Evolutionary conservation across 495 filamentous ascomycete species (phyloP).

Genomic region (Hamigera avellanea): DNA sequence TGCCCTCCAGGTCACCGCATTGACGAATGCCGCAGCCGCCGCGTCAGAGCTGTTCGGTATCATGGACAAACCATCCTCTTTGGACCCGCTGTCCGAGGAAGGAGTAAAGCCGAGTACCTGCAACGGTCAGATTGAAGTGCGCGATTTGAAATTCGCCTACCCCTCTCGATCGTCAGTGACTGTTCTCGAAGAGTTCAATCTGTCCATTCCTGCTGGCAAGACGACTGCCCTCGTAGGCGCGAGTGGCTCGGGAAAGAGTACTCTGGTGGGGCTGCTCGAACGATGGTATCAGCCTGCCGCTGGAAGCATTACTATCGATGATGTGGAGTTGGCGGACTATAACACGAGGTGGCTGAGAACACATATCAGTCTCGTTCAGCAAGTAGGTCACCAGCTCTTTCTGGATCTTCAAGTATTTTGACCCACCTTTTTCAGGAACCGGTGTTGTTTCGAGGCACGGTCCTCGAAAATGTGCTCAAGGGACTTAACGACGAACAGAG

Average conservation of each 20-base stretch:
- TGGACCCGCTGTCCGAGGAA: conserved; percentile 20
- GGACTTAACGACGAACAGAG: conserved; percentile 22
- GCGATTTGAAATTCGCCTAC: conserved; percentile 37
- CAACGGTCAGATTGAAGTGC: conserved; percentile 20
- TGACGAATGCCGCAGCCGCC: conserved; percentile 35
- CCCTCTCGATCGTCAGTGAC: conserved; percentile 50
- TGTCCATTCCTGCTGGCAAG: conserved; percentile 60
- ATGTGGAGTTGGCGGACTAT: conserved; percentile 32
- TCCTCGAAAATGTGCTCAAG: conserved; percentile 50
- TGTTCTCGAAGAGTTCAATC: conserved; percentile 63
- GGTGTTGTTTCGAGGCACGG: conserved; percentile 52
- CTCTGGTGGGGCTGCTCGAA: conserved; percentile 42
- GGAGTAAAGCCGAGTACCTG: conserved; percentile 6
- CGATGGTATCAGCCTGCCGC: conserved; percentile 27
- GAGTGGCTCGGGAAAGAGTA: conserved; percentile 47
- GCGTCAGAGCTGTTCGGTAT: conserved; percentile 32
- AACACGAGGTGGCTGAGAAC: conserved; percentile 39
- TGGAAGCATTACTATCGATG: conserved; percentile 32
- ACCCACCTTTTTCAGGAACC: too few relatives aligned
- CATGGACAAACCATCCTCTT: conserved; percentile 27
- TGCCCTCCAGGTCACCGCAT: conserved; percentile 30
- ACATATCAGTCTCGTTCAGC: conserved; percentile 41
- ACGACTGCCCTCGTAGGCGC: conserved; percentile 50
- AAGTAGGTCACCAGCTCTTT: too few relatives aligned
- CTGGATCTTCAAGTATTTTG: too few relatives aligned